phyloP scores from a whole-genome alignment of 1,284 basidiomycete species.

The Fomitopsis pinicola region DNA sequence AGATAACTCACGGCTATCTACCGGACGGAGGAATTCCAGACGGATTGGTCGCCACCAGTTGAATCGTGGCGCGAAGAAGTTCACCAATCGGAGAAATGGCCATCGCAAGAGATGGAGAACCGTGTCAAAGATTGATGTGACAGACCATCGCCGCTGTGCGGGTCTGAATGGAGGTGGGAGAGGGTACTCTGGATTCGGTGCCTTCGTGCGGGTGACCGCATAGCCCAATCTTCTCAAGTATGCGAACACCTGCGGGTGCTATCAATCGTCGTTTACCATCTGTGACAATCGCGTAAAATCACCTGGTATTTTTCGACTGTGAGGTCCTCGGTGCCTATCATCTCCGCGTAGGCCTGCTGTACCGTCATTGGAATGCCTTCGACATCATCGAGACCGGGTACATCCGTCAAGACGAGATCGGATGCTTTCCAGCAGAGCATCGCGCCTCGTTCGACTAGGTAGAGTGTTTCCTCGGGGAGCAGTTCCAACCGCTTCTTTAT shows the following conservation, averaged over 20 bases:
- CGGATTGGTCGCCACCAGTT: conserved; percentile 62
- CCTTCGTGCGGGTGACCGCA: conserved; percentile 70
- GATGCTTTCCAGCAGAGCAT: conserved; percentile 75
- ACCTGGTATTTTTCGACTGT: conserved; percentile 88
- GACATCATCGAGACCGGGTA: conserved; percentile 36
- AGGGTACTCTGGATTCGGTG: conserved; percentile 61
- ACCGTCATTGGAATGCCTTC: conserved; percentile 80
- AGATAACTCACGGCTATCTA: conserved; percentile 41
- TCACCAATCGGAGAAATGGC: conserved; percentile 28
- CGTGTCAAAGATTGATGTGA: conserved; percentile 26
- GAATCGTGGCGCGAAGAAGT: conserved; percentile 26
- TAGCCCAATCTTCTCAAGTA: conserved; percentile 93
- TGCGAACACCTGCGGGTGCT: conserved; percentile 70
- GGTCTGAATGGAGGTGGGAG: conserved; percentile 34
- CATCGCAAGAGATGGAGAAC: conserved; percentile 33
- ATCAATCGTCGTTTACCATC: neutral
- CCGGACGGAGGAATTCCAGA: conserved; percentile 37
- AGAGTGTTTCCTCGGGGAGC: conserved; percentile 91
- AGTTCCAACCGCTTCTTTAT: conserved; percentile 70
- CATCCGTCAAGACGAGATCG: conserved; percentile 16
- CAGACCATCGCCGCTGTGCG: neutral
- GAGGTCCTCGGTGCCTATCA: conserved; percentile 76
- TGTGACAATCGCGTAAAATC: neutral
- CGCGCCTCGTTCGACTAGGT: conserved; percentile 86
- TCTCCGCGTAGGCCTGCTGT: conserved; percentile 83